Conservation (phyloP, 306 rosid species). For the Gastrolobium villosum region DNA sequence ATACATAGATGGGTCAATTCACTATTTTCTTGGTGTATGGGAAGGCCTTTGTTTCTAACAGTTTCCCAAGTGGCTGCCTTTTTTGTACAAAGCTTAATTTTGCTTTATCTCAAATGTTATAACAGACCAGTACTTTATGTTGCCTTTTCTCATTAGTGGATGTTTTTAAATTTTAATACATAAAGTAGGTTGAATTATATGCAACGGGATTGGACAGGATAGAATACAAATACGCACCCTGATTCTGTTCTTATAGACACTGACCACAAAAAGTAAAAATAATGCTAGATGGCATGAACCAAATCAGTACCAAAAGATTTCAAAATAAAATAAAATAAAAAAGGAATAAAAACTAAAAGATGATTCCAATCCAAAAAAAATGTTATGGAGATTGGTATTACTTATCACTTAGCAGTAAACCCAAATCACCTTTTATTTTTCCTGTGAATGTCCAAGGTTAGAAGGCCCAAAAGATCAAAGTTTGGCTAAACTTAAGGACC, state of each 20-base stretch:
- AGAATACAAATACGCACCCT: conserved; percentile 14
- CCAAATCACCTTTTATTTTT: no score
- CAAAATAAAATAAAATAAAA: not conserved
- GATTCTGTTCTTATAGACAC: conserved; percentile 6
- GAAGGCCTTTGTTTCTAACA: conserved; percentile 40
- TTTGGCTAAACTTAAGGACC: no score
- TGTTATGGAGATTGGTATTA: not conserved
- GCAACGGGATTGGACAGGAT: conserved; percentile 16
- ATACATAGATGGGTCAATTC: conserved; percentile 47
- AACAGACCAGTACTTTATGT: conserved; percentile 27
- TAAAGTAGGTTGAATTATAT: conserved; percentile 30
- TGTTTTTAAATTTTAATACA: conserved; percentile 40
- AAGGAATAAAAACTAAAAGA: not conserved
- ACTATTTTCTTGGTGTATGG: conserved; percentile 40
- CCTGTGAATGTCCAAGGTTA: no score
- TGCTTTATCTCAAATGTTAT: conserved; percentile 49
- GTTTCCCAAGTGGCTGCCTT: conserved; percentile 42
- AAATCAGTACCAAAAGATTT: not conserved
- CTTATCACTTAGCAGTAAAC: no score
- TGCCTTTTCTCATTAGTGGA: conserved; percentile 38
- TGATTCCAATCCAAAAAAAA: not conserved
- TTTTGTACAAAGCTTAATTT: conserved; percentile 58
- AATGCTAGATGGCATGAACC: conserved; percentile 25
- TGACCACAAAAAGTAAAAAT: conserved; percentile 13
- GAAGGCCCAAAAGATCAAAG: no score